Evolutionary conservation across 495 filamentous ascomycete genomes (phyloP), one percentile per base, ranked within the genome.

Genomic region (Aspergillus ellipticus): DNA sequence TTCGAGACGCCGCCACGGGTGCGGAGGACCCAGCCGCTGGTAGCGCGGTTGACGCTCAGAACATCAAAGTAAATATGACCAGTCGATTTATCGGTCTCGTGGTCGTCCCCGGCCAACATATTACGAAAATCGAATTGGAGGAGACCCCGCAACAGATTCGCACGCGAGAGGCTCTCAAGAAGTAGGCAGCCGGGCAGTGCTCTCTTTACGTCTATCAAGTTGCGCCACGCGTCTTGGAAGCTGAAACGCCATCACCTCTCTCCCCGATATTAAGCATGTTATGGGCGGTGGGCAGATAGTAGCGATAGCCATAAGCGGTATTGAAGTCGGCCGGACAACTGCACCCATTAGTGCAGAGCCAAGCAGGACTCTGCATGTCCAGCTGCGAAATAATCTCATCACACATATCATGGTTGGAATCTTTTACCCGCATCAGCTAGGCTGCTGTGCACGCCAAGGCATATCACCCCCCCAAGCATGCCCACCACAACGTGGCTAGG

Each of bases 71-170:
- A 57, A 81, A 88, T 62, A 88, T 96, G 84, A 89, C 83, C 13
- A 89, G 86, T 59, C 83, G 94, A 24, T 91, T 89, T 63, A 83
- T 98, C 42, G 94, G 94, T 0, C 76, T 97, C 7, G 87, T 98
- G 29, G 92, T 96, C 7, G 83, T 97, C 8, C 94, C 95, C 1
- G 93, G 95, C 13, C 74, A 88, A 58, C 79, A 92, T 64, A 89
- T 98, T 57, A 84, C 79, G 56, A 90, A 85, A 74, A 92, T 98
- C 58, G 93, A 97, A 72, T 78, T 89, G 31, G 92, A 97, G 68
- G 89, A 92, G 61, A 69, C 60, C 33, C 58, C 66, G 51, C 57
- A 58, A 53, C 56, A 58, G 42, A 53, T 49, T 62, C 61, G 64
- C 43, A 55, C 65, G 66, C 63, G 54, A 54, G 66, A 66, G 54